Base-by-base conservation (phyloP, 331 rosid genomes). In the Stylosanthes scabra region DNA sequence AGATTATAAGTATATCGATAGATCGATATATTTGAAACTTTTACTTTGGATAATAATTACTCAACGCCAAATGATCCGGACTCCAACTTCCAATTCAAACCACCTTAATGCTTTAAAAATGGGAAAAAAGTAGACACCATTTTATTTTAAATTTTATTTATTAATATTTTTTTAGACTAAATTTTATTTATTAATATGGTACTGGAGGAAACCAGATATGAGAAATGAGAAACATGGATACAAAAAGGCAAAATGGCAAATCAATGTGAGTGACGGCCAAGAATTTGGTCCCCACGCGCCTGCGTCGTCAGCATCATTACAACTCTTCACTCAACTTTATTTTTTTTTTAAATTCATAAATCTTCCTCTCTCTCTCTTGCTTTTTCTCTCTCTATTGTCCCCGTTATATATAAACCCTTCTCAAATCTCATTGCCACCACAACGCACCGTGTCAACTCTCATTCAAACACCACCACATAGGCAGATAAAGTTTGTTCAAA, bases 281-380 rank as follows among this genome's bases (percentile, higher is more conserved):
- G 91, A 66, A 83, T 81, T 83, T 77, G 77, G 44, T 80, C 86
- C 86, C 91, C 86, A 88, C 93, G 93, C 96, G 95, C 96, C 91
- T 76, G 65, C 72, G 64, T 81, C 74, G 84, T 86, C 80, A 58
- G 76, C 81, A 80, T 87, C 89, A 83, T 70, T 75, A 56, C 61
- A 75, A 75, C 74, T 71, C 52, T 45, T 56, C 82, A 56, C 80
- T 34, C 39, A 34, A 34, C 39, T 34, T 34, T 34, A 20, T 20
- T 20, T 20, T 20, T 20, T 20, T 20, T 20, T 20, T n/a, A n/a
- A 20, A 20, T 20, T 34, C 6, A 11, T 59, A 66, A 4, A 12
- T 6, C 79, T 67, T 58, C 15, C 11, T 47, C 4, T 70, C 64
- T 51, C 62, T 59, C 28, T 61, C 37, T 27, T 37, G 8, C 9